These are phyloP conservation scores for Calonectria montana DNA, from an alignment of 2,329 filamentous ascomycete species.

Conservation along the genomic window DNA sequence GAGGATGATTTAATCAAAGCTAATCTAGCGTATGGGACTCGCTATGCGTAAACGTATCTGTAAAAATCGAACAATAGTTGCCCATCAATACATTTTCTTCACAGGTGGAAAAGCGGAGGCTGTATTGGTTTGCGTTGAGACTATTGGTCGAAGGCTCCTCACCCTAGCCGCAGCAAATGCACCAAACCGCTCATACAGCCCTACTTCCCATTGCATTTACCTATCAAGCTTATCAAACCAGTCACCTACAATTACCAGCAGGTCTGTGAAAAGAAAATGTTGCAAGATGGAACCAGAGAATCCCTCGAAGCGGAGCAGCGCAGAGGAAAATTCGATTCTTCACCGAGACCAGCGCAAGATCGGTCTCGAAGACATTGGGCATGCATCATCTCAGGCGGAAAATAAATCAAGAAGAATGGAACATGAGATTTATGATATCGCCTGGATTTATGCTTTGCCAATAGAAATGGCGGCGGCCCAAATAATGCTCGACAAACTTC, in stretches of 20 bases:
- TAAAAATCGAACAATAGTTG: too few relatives aligned
- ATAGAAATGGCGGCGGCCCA: conserved; percentile 43
- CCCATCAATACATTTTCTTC: too few relatives aligned
- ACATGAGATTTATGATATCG: conserved; percentile 35
- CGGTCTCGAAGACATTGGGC: background rate
- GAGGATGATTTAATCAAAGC: too few relatives aligned
- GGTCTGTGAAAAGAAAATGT: background rate
- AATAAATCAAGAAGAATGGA: background rate
- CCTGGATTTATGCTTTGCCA: conserved; percentile 45
- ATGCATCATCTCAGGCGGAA: background rate
- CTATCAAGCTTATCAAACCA: background rate
- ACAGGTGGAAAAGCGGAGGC: background rate
- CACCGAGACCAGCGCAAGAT: background rate
- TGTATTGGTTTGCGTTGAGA: background rate
- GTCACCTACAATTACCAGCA: background rate
- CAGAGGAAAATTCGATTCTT: background rate
- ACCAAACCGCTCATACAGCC: background rate
- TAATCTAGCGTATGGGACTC: too few relatives aligned
- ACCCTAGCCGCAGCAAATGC: background rate
- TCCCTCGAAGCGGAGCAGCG: too few relatives aligned
- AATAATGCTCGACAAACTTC: conserved; percentile 42
- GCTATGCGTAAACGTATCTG: too few relatives aligned
- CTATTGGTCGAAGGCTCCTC: background rate
- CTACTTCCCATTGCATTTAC: background rate
- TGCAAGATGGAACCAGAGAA: background rate